Percentiles rank a stretch among this genome's conserved stretches.
phyloP scores from a whole-genome alignment of 2,329 filamentous ascomycete species.

The Botrytis aclada region DNA sequence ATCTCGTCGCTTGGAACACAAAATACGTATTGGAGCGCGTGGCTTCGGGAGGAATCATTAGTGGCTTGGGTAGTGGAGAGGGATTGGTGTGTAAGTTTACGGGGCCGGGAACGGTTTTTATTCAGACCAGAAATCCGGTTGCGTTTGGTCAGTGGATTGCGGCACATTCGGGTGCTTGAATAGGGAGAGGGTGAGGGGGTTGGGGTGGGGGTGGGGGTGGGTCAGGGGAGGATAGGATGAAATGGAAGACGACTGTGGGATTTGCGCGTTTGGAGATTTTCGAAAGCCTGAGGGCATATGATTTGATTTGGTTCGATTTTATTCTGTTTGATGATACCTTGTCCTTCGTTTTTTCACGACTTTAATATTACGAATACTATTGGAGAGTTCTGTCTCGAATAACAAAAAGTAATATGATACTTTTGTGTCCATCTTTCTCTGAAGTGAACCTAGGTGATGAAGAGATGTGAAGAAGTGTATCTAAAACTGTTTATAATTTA shows the following conservation, averaged over 20 bases:
- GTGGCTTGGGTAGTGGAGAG: slow-evolving; percentile 75
- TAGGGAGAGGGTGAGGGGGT: too few relatives aligned
- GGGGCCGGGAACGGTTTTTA: slow-evolving; percentile 83
- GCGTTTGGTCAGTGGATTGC: slow-evolving; percentile 15
- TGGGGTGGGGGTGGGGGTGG: too few relatives aligned
- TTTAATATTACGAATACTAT: too few relatives aligned
- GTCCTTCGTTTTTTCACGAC: neutral
- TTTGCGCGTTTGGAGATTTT: neutral
- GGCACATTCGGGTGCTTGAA: slow-evolving; percentile 9
- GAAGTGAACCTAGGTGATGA: neutral
- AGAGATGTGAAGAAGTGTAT: neutral
- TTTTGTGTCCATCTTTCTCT: neutral
- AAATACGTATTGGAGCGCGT: slow-evolving; percentile 90
- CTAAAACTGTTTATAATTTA: too few relatives aligned
- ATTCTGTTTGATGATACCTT: slow-evolving; percentile 1
- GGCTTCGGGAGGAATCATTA: slow-evolving; percentile 88
- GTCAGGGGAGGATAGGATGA: neutral
- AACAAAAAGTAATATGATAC: neutral
- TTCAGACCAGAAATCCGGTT: slow-evolving; percentile 85
- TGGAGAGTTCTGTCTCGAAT: neutral
- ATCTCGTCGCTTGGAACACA: slow-evolving; percentile 95
- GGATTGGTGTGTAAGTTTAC: slow-evolving; percentile 94
- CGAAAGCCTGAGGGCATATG: neutral
- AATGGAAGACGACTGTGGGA: too few relatives aligned
- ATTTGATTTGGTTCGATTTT: neutral